A percentile compares a stretch with the other conserved stretches of the same genome.
Conservation (phyloP, 2,329 filamentous ascomycete species). For the Colletotrichum sp. region DNA sequence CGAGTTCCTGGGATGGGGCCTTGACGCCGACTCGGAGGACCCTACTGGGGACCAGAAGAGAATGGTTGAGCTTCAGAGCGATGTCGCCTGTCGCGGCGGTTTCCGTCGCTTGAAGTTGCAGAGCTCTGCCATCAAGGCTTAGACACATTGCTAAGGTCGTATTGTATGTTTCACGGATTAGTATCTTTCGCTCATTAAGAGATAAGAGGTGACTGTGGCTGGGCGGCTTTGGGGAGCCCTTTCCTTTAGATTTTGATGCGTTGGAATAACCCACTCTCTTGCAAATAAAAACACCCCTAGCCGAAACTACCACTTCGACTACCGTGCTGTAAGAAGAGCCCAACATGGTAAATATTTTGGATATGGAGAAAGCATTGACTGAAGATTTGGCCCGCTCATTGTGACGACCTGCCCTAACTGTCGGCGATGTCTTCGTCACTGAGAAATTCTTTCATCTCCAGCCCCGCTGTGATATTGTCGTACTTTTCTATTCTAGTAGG, state of each 20-base stretch:
- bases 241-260: background rate
- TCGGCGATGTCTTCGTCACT: background rate
- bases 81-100: constrained; percentile 68
- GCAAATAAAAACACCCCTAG: background rate
- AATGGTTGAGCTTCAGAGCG: constrained; percentile 72
- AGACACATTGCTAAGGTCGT: background rate
- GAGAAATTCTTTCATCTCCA: background rate
- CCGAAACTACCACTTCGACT: background rate
- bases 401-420: background rate
- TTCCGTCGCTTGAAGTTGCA: constrained; percentile 55
- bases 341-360: too few species aligned
- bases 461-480: background rate
- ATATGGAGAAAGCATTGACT: too few species aligned
- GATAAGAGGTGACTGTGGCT: background rate
- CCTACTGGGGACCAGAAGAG: constrained; percentile 76
- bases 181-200: background rate
- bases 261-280: background rate
- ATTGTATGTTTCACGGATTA: background rate
- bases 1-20: constrained; percentile 68
- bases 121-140: constrained; percentile 1
- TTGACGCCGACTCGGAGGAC: constrained; percentile 69
- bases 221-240: background rate
- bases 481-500: background rate
- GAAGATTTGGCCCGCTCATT: background rate
- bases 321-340: background rate